Evolutionary conservation across 306 rosid species (phyloP).

Genomic region (Erythrophleum fordii): DNA sequence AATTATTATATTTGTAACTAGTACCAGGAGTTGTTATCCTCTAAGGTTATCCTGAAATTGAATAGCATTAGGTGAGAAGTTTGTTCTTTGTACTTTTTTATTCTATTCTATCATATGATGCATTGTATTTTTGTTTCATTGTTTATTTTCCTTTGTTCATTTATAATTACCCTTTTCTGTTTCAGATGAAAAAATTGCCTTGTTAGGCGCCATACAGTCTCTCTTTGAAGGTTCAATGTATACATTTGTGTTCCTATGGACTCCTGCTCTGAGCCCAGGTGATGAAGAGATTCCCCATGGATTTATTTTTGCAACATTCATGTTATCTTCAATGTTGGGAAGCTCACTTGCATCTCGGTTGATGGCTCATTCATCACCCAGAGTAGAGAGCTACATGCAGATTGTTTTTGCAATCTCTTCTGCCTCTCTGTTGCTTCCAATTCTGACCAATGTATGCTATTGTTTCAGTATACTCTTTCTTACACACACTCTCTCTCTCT

Average conservation of each 20-base stretch:
- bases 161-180: conserved; percentile 29
- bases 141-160: conserved; percentile 19
- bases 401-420: conserved; percentile 73
- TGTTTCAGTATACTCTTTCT: conserved; percentile 29
- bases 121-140: conserved; percentile 9
- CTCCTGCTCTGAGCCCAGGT: conserved; percentile 95
- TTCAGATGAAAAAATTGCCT: conserved; percentile 85
- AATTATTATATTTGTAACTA: conserved; percentile 7
- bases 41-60: not conserved
- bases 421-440: conserved; percentile 75
- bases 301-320: conserved; percentile 89
- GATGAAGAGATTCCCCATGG: conserved; percentile 95
- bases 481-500: not conserved
- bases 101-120: conserved; percentile 24
- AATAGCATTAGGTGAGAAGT: conserved; percentile 6
- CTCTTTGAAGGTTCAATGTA: conserved; percentile 97
- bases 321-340: conserved; percentile 97
- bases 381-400: conserved; percentile 93
- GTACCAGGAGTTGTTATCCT: conserved; percentile 9
- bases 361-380: conserved; percentile 68
- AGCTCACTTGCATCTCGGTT: conserved; percentile 87
- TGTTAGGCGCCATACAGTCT: conserved; percentile 92
- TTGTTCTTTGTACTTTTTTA: conserved; percentile 17
- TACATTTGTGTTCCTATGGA: conserved; percentile 93
- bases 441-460: conserved; percentile 68